A percentile compares a stretch with the other conserved stretches of the same genome.
Evolutionary conservation across 345 rosid species (phyloP).

Genomic region (Diplotaxis tenuifolia): DNA sequence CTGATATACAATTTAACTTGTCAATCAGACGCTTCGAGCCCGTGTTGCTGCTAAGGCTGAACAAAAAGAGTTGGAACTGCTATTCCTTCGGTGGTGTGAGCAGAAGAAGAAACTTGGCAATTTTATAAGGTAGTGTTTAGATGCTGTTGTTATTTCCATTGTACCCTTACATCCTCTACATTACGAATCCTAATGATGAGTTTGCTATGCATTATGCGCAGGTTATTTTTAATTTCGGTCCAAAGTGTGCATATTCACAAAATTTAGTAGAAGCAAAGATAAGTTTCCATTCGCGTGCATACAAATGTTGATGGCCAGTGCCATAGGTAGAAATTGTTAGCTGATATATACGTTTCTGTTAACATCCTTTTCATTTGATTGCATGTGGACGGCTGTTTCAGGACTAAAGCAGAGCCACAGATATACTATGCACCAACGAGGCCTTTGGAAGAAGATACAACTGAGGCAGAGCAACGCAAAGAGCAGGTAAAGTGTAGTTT

Average conservation of each 20-base stretch:
- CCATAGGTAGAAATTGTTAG: conserved; percentile 29
- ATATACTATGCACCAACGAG: conserved; percentile 70
- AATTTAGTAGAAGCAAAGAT: conserved; percentile 90
- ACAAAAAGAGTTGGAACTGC: conserved; percentile 92
- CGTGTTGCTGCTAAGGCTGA: conserved; percentile 95
- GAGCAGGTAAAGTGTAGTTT: conserved; percentile 53
- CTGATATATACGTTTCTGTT: conserved; percentile 12
- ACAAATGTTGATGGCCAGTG: conserved; percentile 47
- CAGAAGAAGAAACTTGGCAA: conserved; percentile 84
- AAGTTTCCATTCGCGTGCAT: conserved; percentile 86
- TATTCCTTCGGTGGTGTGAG: conserved; percentile 95
- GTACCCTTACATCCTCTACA: conserved; percentile 5
- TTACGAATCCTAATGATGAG: conserved; percentile 17
- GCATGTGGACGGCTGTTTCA: conserved; percentile 43
- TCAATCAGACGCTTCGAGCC: conserved; percentile 74
- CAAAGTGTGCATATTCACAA: conserved; percentile 98
- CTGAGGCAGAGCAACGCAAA: conserved; percentile 51
- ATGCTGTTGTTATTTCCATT: background rate
- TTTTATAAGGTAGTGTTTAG: conserved; percentile 71
- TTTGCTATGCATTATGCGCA: conserved; percentile 45
- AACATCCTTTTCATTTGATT: conserved; percentile 28
- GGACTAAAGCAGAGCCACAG: conserved; percentile 89
- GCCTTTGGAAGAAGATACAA: conserved; percentile 64
- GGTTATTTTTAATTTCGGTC: conserved; percentile 99
- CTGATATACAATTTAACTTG: conserved; percentile 17